phyloP scores from a whole-genome alignment of 345 rosid genomes.

The Brassica nigra region DNA sequence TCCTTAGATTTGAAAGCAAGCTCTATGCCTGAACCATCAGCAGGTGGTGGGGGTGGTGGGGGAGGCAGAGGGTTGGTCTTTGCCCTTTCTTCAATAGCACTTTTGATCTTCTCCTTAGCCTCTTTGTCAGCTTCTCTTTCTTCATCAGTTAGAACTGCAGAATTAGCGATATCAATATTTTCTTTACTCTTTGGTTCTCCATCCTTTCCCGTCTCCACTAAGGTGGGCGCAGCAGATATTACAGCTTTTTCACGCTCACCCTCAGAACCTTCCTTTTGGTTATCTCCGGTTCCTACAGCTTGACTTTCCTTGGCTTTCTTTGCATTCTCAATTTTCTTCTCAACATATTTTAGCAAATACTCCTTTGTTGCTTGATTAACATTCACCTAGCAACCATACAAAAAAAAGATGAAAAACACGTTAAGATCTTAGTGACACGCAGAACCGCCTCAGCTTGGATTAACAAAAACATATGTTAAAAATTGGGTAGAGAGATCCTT shows the following conservation, averaged over 20 bases:
- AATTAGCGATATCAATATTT: slow-evolving; percentile 57
- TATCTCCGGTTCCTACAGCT: background rate
- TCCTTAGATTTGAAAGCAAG: slow-evolving; percentile 61
- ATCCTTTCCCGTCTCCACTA: slow-evolving; percentile 52
- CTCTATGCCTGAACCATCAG: slow-evolving; percentile 61
- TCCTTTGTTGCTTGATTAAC: slow-evolving; percentile 89
- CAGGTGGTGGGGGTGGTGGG: slow-evolving; percentile 64
- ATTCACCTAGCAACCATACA: slow-evolving; percentile 57
- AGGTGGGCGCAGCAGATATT: slow-evolving; percentile 38
- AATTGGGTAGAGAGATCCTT: background rate
- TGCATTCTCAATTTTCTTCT: slow-evolving; percentile 72
- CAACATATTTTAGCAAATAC: slow-evolving; percentile 76
- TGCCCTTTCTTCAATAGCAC: slow-evolving; percentile 81
- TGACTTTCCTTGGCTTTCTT: slow-evolving; percentile 57
- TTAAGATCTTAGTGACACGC: background rate
- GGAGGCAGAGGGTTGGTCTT: slow-evolving; percentile 86
- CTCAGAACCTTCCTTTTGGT: slow-evolving; percentile 43
- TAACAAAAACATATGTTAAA: slow-evolving; percentile 10
- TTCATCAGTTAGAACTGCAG: slow-evolving; percentile 79
- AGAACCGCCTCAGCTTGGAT: background rate
- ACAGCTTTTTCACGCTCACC: slow-evolving; percentile 48
- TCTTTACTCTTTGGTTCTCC: slow-evolving; percentile 56
- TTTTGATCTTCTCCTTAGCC: slow-evolving; percentile 66
- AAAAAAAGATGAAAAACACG: background rate
- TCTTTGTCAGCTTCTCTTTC: slow-evolving; percentile 79